Evolutionary conservation across 768 basidiomycete species (phyloP).

Genomic region (Russula lepida): DNA sequence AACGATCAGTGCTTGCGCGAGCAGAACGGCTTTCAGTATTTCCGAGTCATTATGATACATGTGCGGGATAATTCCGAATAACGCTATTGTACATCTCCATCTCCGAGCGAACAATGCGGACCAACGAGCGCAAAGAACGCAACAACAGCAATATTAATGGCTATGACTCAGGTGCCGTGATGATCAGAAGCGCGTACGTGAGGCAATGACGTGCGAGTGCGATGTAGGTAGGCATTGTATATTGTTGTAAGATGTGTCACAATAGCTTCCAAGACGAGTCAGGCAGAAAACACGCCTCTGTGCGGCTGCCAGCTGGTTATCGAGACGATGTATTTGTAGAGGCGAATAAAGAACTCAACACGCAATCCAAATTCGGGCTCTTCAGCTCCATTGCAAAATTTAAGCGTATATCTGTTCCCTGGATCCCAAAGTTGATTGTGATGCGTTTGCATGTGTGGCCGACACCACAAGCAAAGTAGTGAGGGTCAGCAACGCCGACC

Average conservation of each 20-base stretch:
- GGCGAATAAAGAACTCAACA: constrained; percentile 12
- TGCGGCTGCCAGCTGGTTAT: constrained; percentile 65
- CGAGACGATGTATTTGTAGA: background rate
- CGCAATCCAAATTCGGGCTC: constrained; percentile 49
- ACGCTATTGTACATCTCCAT: constrained; percentile 60
- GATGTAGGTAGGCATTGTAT: too few species aligned
- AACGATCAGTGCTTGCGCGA: background rate
- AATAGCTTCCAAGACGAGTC: constrained; percentile 44
- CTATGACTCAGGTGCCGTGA: background rate
- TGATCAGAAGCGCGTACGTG: constrained; percentile 7
- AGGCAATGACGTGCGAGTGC: constrained; percentile 24
- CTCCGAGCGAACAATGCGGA: constrained; percentile 74
- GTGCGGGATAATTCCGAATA: constrained; percentile 49
- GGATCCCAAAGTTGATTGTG: constrained; percentile 43
- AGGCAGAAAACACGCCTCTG: constrained; percentile 45
- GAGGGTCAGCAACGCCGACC: constrained; percentile 51
- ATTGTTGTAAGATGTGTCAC: constrained; percentile 48
- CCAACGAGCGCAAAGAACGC: constrained; percentile 43
- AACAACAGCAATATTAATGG: constrained; percentile 59
- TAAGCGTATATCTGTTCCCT: constrained; percentile 54
- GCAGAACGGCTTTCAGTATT: background rate
- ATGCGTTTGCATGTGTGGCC: constrained; percentile 45
- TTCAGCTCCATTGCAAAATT: constrained; percentile 42
- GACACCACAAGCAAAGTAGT: constrained; percentile 64
- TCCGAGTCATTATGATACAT: constrained; percentile 5